Percentiles rank a stretch among this genome's conserved stretches.
Evolutionary conservation across 106 monocot genomes (phyloP).

Genomic region (Dactylorhiza incarnata): DNA sequence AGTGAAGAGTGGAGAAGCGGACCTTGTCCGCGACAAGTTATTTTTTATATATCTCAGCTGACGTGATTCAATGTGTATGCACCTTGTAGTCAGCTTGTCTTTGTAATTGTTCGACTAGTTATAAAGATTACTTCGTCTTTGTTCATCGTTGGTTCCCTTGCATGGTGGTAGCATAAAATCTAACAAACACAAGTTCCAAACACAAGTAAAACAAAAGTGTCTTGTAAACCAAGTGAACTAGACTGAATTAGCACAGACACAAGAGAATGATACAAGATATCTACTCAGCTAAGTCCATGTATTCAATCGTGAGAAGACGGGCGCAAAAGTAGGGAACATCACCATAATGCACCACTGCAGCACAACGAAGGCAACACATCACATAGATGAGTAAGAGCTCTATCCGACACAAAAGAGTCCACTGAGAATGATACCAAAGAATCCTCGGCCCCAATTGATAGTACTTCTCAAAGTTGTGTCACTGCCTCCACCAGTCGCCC

Average conservation of each 20-base stretch:
- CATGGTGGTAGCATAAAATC: too few relatives aligned
- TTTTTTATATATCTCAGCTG: too few relatives aligned
- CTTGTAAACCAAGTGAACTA: not conserved
- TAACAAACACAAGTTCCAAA: too few relatives aligned
- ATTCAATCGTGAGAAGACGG: constrained; percentile 86
- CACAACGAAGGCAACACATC: constrained; percentile 88
- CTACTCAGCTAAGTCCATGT: constrained; percentile 99
- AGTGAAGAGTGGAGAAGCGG: too few relatives aligned
- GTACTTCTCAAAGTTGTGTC: constrained; percentile 91
- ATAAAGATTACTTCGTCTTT: too few relatives aligned
- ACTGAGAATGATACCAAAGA: constrained; percentile 80
- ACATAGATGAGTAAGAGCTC: constrained; percentile 82
- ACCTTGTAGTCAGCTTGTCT: too few relatives aligned
- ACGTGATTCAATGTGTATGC: too few relatives aligned
- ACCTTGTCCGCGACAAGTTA: too few relatives aligned
- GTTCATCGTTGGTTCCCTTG: too few relatives aligned
- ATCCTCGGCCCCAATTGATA: constrained; percentile 94
- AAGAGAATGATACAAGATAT: constrained; percentile 13
- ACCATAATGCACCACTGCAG: constrained; percentile 93
- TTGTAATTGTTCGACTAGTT: too few relatives aligned
- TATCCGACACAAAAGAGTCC: constrained; percentile 88
- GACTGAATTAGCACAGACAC: not conserved
- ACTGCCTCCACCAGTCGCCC: constrained; percentile 84
- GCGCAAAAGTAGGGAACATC: constrained; percentile 83
- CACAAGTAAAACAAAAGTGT: not conserved